phyloP scores from a whole-genome alignment of 257 asterid genomes.

The Nicotiana undulata region DNA sequence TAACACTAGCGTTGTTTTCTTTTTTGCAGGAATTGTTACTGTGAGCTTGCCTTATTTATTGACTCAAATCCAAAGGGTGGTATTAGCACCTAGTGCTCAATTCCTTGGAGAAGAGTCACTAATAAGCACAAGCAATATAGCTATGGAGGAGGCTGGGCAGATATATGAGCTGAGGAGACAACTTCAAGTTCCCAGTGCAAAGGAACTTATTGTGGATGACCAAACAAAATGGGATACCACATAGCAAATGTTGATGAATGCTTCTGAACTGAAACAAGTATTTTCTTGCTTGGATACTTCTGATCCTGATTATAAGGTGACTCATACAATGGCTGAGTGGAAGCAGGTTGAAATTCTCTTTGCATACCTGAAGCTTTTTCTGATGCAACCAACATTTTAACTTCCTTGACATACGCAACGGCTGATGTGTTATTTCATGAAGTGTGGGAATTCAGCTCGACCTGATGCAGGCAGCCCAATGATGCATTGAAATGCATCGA shows the following conservation, averaged over 20 bases:
- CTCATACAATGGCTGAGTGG: conserved; percentile 70
- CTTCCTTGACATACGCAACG: conserved; percentile 39
- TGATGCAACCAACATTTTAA: conserved; percentile 61
- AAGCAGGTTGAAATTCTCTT: conserved; percentile 52
- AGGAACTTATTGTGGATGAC: conserved; percentile 51
- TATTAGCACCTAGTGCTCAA: no score
- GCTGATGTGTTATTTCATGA: conserved; percentile 51
- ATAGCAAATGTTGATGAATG: conserved; percentile 72
- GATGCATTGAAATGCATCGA: no score
- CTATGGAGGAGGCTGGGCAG: no score
- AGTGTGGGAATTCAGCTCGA: conserved; percentile 48
- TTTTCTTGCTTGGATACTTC: conserved; percentile 57
- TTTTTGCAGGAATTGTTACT: no score
- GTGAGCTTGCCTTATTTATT: no score
- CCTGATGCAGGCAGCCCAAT: conserved; percentile 38
- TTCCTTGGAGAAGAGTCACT: no score
- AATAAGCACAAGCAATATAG: no score
- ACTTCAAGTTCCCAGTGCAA: conserved; percentile 81
- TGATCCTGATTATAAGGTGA: conserved; percentile 46
- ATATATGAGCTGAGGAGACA: conserved; percentile 45
- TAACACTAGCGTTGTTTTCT: no score
- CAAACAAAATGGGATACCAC: conserved; percentile 70
- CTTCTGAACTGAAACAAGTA: conserved; percentile 71
- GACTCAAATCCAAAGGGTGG: no score
- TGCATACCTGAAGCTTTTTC: conserved; percentile 43